A percentile compares a stretch with the other conserved stretches of the same genome.
phyloP scores from a whole-genome alignment of 2,329 filamentous ascomycete genomes.

The Penicillium paneum region DNA sequence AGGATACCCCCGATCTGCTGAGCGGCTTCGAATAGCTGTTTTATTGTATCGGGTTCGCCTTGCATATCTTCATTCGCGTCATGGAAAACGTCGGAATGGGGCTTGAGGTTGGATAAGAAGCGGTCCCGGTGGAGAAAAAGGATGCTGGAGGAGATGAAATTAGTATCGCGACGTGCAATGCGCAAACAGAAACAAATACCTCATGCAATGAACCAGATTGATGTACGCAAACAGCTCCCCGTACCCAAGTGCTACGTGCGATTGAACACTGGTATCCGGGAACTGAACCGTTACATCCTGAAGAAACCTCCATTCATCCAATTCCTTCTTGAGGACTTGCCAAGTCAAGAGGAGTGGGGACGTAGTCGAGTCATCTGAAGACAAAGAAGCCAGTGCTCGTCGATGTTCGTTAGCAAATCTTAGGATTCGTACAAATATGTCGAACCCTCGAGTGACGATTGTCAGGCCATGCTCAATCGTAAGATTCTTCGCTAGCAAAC shows the following conservation, averaged over 20 bases:
- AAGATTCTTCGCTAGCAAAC: constrained; percentile 19
- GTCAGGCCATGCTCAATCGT: constrained; percentile 36
- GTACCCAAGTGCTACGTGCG: constrained; percentile 36
- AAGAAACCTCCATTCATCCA: constrained; percentile 36
- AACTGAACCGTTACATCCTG: constrained; percentile 35
- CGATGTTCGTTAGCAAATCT: constrained; percentile 39
- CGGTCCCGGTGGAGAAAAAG: constrained; percentile 37
- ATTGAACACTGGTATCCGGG: constrained; percentile 34
- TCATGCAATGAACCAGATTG: constrained; percentile 39
- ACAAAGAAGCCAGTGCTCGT: constrained; percentile 24
- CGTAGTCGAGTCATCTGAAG: constrained; percentile 10
- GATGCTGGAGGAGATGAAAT: constrained; percentile 18
- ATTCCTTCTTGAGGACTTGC: constrained; percentile 30
- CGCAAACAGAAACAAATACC: constrained; percentile 15
- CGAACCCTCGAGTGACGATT: constrained; percentile 37
- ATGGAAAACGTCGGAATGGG: constrained; percentile 21
- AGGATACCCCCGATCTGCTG: constrained; percentile 34
- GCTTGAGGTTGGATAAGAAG: constrained; percentile 33
- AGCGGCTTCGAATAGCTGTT: constrained; percentile 33
- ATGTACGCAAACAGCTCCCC: constrained; percentile 40
- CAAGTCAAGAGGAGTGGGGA: constrained; percentile 25
- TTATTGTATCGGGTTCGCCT: constrained; percentile 25
- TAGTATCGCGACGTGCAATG: background rate
- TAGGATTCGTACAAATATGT: constrained; percentile 38
- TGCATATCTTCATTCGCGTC: constrained; percentile 16